These are phyloP conservation scores for Xylaria castorea DNA, from an alignment of 495 filamentous ascomycete genomes.

Conservation along the genomic window DNA sequence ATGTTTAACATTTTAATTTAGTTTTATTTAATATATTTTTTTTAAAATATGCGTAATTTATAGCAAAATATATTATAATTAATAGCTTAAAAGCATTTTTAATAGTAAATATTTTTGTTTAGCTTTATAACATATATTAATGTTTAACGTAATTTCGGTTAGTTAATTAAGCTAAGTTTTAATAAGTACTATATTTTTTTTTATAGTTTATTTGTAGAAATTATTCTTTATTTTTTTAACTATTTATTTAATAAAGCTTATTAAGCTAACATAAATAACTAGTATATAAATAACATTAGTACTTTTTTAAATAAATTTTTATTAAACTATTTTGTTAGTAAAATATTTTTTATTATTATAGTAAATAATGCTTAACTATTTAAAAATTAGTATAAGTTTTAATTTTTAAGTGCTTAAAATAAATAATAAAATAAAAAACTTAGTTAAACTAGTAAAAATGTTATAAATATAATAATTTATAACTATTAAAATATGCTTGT, in stretches of 20 bases:
- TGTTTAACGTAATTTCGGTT: no score
- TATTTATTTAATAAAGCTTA: neutral
- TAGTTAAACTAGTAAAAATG: slow-evolving; percentile 12
- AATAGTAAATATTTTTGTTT: no score
- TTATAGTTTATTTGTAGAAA: neutral
- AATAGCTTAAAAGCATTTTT: no score
- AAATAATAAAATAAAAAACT: neutral
- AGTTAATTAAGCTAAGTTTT: no score
- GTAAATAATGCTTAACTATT: neutral
- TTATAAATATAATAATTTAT: neutral
- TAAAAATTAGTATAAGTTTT: neutral
- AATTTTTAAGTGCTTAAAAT: neutral
- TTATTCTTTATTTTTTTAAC: neutral
- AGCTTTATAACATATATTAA: no score
- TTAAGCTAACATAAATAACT: neutral
- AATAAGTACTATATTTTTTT: neutral
- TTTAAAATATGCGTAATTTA: no score
- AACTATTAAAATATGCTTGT: neutral
- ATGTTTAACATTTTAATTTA: no score
- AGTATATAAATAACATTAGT: neutral
- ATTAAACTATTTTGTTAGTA: neutral
- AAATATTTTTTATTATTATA: neutral
- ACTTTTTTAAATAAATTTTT: neutral
- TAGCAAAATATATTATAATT: no score
- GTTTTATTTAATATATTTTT: no score